Conservation (phyloP, 768 basidiomycete species). For the Galerina marginata region DNA sequence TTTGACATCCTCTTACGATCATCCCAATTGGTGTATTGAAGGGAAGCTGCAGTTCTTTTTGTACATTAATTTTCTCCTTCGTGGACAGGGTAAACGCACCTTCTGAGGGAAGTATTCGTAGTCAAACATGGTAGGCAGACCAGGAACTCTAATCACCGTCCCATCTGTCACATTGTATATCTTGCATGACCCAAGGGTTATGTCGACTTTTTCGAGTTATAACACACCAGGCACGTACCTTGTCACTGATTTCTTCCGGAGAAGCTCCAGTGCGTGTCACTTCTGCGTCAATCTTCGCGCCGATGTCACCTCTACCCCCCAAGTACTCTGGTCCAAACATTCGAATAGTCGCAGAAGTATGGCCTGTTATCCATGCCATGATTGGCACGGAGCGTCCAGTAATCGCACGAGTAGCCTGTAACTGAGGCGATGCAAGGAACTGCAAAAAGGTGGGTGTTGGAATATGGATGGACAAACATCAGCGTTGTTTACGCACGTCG, state of each 20-base stretch:
- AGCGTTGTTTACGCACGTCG: background rate
- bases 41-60: background rate
- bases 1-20: background rate
- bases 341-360: background rate
- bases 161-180: background rate
- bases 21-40: background rate
- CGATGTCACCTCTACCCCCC: slow-evolving; percentile 9
- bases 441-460: background rate
- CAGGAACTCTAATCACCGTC: slow-evolving; percentile 7
- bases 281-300: slow-evolving; percentile 7
- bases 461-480: background rate
- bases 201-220: background rate
- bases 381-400: slow-evolving; percentile 7
- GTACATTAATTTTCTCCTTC: no score
- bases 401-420: background rate
- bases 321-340: background rate
- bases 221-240: background rate
- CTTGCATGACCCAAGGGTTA: background rate
- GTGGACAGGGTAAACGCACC: background rate
- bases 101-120: slow-evolving; percentile 17
- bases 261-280: background rate
- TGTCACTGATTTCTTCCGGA: slow-evolving; percentile 1
- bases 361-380: slow-evolving; percentile 3
- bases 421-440: slow-evolving; percentile 3
- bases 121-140: slow-evolving; percentile 19